Evolutionary conservation across 2,329 filamentous ascomycete species (phyloP).

Genomic region (Aspergillus eucalypticola): DNA sequence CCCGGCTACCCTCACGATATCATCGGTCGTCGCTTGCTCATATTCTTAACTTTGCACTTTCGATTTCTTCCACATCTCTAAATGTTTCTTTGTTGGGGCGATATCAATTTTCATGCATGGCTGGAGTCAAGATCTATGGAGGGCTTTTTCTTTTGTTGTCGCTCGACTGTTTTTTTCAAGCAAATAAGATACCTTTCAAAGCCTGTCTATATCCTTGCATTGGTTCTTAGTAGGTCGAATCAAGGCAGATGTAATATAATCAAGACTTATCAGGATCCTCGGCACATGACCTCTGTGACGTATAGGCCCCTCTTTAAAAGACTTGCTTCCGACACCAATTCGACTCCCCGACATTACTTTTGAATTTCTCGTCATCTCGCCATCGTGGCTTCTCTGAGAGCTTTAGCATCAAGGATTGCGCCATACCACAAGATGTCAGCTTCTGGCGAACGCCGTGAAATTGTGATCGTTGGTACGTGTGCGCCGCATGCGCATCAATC

Average conservation of each 20-base stretch:
- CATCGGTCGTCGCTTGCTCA: constrained; percentile 6
- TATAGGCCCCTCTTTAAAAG: constrained; percentile 18
- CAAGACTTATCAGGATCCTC: neutral
- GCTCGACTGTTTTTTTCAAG: constrained; percentile 3
- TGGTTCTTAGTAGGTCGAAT: neutral
- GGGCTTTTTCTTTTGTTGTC: neutral
- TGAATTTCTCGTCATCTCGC: neutral
- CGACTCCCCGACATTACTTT: neutral
- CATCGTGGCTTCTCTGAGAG: constrained; percentile 28
- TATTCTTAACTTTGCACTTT: constrained; percentile 10
- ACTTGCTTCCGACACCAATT: neutral
- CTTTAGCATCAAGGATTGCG: constrained; percentile 17
- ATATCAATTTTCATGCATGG: constrained; percentile 30
- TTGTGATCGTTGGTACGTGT: constrained; percentile 43
- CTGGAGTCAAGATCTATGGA: constrained; percentile 27
- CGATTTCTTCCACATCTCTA: constrained; percentile 7
- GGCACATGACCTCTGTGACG: constrained; percentile 38
- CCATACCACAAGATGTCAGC: constrained; percentile 33
- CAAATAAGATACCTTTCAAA: constrained; percentile 6
- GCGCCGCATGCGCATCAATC: neutral
- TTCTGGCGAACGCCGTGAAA: constrained; percentile 35
- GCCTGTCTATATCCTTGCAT: constrained; percentile 6
- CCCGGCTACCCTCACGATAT: neutral
- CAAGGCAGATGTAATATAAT: neutral
- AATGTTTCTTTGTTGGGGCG: constrained; percentile 14